Evolutionary conservation across 371 early-diverging fungal species (phyloP).

Genomic region (Mucor sp.): DNA sequence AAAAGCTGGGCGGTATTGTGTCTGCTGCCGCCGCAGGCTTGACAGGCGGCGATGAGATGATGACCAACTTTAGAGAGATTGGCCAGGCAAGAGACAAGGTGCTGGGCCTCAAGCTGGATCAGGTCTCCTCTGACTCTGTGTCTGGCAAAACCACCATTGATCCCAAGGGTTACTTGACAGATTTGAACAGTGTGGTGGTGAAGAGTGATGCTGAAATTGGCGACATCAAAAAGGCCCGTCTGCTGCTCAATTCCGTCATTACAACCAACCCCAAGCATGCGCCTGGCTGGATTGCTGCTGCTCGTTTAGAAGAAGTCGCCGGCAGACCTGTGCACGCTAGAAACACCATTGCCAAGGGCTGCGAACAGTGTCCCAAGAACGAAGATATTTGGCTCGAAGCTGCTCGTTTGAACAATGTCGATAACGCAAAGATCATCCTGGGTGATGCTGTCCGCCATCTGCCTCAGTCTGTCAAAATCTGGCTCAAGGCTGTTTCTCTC

Average conservation of each 20-base stretch:
- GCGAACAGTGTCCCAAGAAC: slow-evolving; percentile 90
- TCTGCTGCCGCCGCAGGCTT: slow-evolving; percentile 34
- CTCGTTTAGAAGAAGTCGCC: slow-evolving; percentile 94
- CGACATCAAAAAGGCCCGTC: slow-evolving; percentile 92
- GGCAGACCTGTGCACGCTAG: slow-evolving; percentile 85
- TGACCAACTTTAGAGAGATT: slow-evolving; percentile 90
- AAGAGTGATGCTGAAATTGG: slow-evolving; percentile 91
- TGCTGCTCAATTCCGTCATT: slow-evolving; percentile 86
- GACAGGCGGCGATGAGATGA: slow-evolving; percentile 52
- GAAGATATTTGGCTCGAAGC: slow-evolving; percentile 98
- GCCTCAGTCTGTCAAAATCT: slow-evolving; percentile 91
- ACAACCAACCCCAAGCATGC: slow-evolving; percentile 94
- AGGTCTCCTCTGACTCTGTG: slow-evolving; percentile 68
- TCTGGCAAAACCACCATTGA: slow-evolving; percentile 87
- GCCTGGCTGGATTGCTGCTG: slow-evolving; percentile 98
- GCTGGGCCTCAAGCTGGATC: slow-evolving; percentile 86
- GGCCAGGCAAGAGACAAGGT: slow-evolving; percentile 94
- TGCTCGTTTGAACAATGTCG: slow-evolving; percentile 81
- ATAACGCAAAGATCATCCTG: slow-evolving; percentile 88
- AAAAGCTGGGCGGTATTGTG: slow-evolving; percentile 51
- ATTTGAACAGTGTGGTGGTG: slow-evolving; percentile 80
- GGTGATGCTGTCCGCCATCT: slow-evolving; percentile 89
- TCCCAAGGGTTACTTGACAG: slow-evolving; percentile 94
- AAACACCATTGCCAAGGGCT: slow-evolving; percentile 86
- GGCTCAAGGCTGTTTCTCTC: slow-evolving; percentile 88